A percentile compares a stretch with the other conserved stretches of the same genome.
phyloP scores from a whole-genome alignment of 164 flowering plant genomes.

The Protea cynaroides region DNA sequence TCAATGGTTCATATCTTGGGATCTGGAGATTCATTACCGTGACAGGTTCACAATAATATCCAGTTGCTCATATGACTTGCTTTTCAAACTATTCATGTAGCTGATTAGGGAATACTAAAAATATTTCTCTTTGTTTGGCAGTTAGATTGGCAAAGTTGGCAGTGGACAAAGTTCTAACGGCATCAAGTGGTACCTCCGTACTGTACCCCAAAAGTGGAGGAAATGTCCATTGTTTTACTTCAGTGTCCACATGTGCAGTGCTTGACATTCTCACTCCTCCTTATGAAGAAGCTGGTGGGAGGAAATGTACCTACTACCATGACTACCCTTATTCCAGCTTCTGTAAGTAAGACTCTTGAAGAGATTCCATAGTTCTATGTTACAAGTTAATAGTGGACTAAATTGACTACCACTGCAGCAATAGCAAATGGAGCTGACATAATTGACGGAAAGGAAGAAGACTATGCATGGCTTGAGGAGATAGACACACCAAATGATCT shows the following conservation, averaged over 20 bases:
- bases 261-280: conserved; percentile 93
- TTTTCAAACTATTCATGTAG: neutral
- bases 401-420: conserved; percentile 21
- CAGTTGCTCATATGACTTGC: neutral
- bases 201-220: conserved; percentile 79
- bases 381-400: neutral
- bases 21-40: neutral
- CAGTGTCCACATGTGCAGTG: conserved; percentile 87
- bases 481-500: conserved; percentile 71
- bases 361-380: neutral
- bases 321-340: conserved; percentile 72
- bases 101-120: neutral
- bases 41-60: neutral
- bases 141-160: conserved; percentile 79
- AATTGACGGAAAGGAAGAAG: conserved; percentile 45
- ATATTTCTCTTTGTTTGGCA: conserved; percentile 25
- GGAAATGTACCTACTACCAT: conserved; percentile 80
- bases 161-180: conserved; percentile 59
- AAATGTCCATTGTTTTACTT: conserved; percentile 90
- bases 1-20: no score
- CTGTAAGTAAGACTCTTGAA: conserved; percentile 36
- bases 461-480: conserved; percentile 86
- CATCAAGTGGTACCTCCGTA: conserved; percentile 59
- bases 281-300: conserved; percentile 65
- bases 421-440: conserved; percentile 24